Conservation (phyloP, 2,329 filamentous ascomycete species). For the Trichoderma breve region DNA sequence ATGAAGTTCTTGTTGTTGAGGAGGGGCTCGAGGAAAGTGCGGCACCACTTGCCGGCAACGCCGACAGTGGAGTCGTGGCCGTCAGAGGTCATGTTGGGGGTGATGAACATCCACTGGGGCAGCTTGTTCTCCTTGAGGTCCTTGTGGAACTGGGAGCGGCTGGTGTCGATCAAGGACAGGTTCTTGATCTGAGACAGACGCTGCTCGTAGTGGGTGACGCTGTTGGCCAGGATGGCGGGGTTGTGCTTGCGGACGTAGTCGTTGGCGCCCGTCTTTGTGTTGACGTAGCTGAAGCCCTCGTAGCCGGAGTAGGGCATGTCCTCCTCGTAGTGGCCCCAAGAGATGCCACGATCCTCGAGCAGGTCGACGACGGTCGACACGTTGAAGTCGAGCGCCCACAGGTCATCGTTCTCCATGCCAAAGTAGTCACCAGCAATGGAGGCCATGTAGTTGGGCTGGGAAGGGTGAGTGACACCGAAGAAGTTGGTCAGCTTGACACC, state of each 20-base stretch:
- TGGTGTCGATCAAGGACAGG: constrained; percentile 47
- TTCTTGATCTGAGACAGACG: constrained; percentile 73
- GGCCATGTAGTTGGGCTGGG: constrained; percentile 73
- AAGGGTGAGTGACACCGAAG: constrained; percentile 67
- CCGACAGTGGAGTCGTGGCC: constrained; percentile 73
- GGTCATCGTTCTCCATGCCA: constrained; percentile 67
- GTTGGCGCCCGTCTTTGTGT: constrained; percentile 64
- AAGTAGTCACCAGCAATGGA: constrained; percentile 69
- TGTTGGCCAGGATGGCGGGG: constrained; percentile 63
- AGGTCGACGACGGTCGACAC: constrained; percentile 67
- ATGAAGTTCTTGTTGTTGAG: constrained; percentile 69
- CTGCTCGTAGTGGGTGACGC: constrained; percentile 55
- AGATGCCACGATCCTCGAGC: constrained; percentile 62
- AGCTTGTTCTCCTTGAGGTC: constrained; percentile 63
- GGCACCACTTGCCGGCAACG: constrained; percentile 66
- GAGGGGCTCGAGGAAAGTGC: constrained; percentile 67
- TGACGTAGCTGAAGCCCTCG: constrained; percentile 61
- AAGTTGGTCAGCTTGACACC: constrained; percentile 38
- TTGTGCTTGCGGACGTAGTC: constrained; percentile 86
- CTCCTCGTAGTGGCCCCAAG: constrained; percentile 74
- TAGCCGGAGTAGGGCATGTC: constrained; percentile 74
- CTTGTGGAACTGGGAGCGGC: constrained; percentile 56
- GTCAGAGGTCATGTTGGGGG: constrained; percentile 73
- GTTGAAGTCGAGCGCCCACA: constrained; percentile 57
- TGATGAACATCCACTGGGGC: constrained; percentile 71